These are phyloP conservation scores for Leptosphaerulina australis DNA, from an alignment of 2,329 filamentous ascomycete genomes.

Conservation along the genomic window DNA sequence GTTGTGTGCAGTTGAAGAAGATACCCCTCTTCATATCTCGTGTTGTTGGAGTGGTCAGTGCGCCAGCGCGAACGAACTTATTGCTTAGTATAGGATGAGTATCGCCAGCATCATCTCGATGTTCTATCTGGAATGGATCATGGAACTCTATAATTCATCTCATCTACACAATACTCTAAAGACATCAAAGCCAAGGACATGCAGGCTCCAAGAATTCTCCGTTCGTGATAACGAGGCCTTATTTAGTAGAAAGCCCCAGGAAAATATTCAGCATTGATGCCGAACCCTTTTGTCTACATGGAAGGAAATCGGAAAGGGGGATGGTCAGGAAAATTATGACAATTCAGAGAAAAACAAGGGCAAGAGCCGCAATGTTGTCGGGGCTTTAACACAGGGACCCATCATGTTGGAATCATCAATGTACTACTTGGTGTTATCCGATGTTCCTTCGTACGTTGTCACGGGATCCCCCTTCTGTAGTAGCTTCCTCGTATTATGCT, in stretches of 20 bases:
- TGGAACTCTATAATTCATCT: slow-evolving; percentile 9
- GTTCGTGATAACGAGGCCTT: slow-evolving; percentile 10
- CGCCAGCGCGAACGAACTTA: too few relatives aligned
- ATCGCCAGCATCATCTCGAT: slow-evolving; percentile 21
- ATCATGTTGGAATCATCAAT: too few relatives aligned
- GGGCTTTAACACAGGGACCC: too few relatives aligned
- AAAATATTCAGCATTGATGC: slow-evolving; percentile 12
- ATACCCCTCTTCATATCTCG: too few relatives aligned
- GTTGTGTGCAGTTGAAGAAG: too few relatives aligned
- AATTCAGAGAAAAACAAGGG: slow-evolving; percentile 1
- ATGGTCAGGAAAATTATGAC: slow-evolving; percentile 8
- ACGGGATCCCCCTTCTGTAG: too few relatives aligned
- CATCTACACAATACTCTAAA: slow-evolving; percentile 15
- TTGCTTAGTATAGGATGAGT: too few relatives aligned
- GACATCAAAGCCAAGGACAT: slow-evolving; percentile 7
- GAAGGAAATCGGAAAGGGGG: slow-evolving; percentile 3
- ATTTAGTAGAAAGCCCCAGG: slow-evolving; percentile 6
- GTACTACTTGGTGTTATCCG: too few relatives aligned
- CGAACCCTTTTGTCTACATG: slow-evolving; percentile 3
- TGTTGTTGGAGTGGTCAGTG: too few relatives aligned
- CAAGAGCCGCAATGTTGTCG: too few relatives aligned
- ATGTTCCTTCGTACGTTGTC: too few relatives aligned
- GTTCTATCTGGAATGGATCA: slow-evolving; percentile 14
- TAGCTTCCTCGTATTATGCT: too few relatives aligned
- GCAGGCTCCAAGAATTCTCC: slow-evolving; percentile 12